Conservation (phyloP, 768 basidiomycete species). For the Trametes sanguinea region DNA sequence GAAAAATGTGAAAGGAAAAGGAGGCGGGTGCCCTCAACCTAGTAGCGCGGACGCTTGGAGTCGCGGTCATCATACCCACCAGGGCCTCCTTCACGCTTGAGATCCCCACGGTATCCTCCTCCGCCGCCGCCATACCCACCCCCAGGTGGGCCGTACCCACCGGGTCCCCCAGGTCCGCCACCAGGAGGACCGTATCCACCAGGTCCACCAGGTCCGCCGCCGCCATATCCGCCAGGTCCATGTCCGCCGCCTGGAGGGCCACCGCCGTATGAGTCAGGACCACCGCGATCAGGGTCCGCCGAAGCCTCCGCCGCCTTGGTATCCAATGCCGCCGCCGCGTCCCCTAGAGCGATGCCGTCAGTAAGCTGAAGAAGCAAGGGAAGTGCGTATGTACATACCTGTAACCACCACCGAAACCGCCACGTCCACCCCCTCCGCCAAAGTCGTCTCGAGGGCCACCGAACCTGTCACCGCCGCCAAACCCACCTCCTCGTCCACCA, state of each 20-base stretch:
- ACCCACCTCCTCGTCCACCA: slow-evolving; percentile 41
- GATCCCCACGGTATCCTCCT: slow-evolving; percentile 67
- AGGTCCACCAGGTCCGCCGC: slow-evolving; percentile 35
- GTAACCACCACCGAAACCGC: slow-evolving; percentile 34
- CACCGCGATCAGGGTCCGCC: slow-evolving; percentile 39
- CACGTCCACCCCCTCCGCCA: slow-evolving; percentile 41
- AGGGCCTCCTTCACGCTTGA: slow-evolving; percentile 69
- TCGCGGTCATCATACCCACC: slow-evolving; percentile 85
- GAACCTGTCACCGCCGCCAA: slow-evolving; percentile 42
- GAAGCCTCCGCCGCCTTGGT: slow-evolving; percentile 55
- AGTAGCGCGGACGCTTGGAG: slow-evolving; percentile 79
- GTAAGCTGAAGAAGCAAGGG: too few species aligned
- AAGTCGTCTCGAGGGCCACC: slow-evolving; percentile 39
- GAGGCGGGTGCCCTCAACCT: slow-evolving; percentile 1
- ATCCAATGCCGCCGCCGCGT: slow-evolving; percentile 75
- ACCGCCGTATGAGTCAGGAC: slow-evolving; percentile 40
- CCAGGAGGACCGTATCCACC: slow-evolving; percentile 43
- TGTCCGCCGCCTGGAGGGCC: slow-evolving; percentile 38
- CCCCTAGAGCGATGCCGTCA: slow-evolving; percentile 39
- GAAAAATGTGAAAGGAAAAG: too few species aligned
- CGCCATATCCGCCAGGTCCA: slow-evolving; percentile 36
- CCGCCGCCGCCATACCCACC: slow-evolving; percentile 40
- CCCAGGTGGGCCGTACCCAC: too few species aligned
- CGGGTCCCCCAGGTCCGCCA: slow-evolving; percentile 41
- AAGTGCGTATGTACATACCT: slow-evolving; percentile 13